Conservation (phyloP, 2,329 filamentous ascomycete genomes). For the Arthrobotrys pseudoclavata region DNA sequence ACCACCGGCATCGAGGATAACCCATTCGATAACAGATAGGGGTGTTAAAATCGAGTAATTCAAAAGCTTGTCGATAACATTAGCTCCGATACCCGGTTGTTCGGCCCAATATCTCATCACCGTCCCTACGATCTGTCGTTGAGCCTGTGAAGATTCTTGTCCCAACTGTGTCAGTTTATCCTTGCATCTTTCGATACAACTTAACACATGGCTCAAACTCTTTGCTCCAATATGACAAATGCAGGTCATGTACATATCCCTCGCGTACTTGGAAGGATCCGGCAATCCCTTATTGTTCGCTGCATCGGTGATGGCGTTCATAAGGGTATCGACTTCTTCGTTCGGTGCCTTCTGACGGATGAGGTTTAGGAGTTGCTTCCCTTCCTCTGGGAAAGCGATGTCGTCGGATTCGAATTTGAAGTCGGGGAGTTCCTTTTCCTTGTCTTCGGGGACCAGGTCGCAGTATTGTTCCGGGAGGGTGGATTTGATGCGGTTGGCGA, state of each 20-base stretch:
- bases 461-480: constrained; percentile 89
- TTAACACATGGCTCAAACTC: constrained; percentile 93
- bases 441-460: constrained; percentile 82
- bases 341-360: constrained; percentile 87
- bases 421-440: constrained; percentile 94
- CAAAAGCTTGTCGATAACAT: constrained; percentile 94
- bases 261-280: constrained; percentile 86
- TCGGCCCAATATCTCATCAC: constrained; percentile 94
- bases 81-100: constrained; percentile 90
- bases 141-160: constrained; percentile 78
- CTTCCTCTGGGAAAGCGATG: constrained; percentile 85
- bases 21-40: constrained; percentile 88
- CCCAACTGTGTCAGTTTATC: constrained; percentile 86
- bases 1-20: constrained; percentile 78
- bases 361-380: constrained; percentile 82
- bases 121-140: constrained; percentile 88
- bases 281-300: constrained; percentile 69
- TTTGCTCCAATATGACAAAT: constrained; percentile 96
- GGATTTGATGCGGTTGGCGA: constrained; percentile 94
- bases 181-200: constrained; percentile 94
- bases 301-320: constrained; percentile 75
- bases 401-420: constrained; percentile 91
- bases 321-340: constrained; percentile 84
- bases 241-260: constrained; percentile 91
- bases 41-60: constrained; percentile 97